Evolutionary conservation across 2,329 filamentous ascomycete genomes (phyloP).

Genomic region (Esteya vermicola): DNA sequence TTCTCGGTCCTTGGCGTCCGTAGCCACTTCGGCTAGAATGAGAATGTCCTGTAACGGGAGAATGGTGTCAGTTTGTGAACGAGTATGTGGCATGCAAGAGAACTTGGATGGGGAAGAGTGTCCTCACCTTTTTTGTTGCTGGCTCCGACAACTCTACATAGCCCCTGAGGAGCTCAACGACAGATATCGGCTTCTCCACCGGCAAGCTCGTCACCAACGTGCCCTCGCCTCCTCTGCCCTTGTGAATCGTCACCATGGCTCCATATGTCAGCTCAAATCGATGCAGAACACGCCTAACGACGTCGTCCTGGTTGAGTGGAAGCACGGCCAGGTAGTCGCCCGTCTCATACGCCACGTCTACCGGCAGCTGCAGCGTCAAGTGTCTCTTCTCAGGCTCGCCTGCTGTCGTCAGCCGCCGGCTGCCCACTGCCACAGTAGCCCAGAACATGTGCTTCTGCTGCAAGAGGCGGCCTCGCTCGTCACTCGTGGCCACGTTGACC

Average conservation of each 20-base stretch:
- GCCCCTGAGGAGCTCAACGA: slow-evolving; percentile 47
- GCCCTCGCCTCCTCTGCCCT: slow-evolving; percentile 16
- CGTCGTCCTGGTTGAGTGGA: slow-evolving; percentile 51
- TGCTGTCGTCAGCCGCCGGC: slow-evolving; percentile 31
- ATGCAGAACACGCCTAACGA: slow-evolving; percentile 46
- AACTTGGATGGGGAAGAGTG: too few relatives aligned
- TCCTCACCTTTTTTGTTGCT: slow-evolving; percentile 46
- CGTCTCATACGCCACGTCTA: slow-evolving; percentile 48
- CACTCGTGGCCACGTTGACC: slow-evolving; percentile 34
- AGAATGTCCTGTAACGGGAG: slow-evolving; percentile 22
- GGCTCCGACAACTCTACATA: slow-evolving; percentile 61
- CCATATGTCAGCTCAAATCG: slow-evolving; percentile 56
- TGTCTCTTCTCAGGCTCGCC: slow-evolving; percentile 44
- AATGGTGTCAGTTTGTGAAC: not conserved
- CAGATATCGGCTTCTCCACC: slow-evolving; percentile 40
- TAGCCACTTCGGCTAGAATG: slow-evolving; percentile 31
- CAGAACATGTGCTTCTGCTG: slow-evolving; percentile 44
- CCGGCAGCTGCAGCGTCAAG: slow-evolving; percentile 53
- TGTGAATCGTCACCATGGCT: slow-evolving; percentile 44
- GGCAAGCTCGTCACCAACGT: slow-evolving; percentile 33
- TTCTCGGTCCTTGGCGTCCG: slow-evolving; percentile 5
- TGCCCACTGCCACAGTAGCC: slow-evolving; percentile 39
- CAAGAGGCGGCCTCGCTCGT: slow-evolving; percentile 29
- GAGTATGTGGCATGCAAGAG: too few relatives aligned
- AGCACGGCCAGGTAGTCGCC: slow-evolving; percentile 66